These are phyloP conservation scores for Begonia masoniana DNA, from an alignment of 306 rosid species.

Conservation along the genomic window DNA sequence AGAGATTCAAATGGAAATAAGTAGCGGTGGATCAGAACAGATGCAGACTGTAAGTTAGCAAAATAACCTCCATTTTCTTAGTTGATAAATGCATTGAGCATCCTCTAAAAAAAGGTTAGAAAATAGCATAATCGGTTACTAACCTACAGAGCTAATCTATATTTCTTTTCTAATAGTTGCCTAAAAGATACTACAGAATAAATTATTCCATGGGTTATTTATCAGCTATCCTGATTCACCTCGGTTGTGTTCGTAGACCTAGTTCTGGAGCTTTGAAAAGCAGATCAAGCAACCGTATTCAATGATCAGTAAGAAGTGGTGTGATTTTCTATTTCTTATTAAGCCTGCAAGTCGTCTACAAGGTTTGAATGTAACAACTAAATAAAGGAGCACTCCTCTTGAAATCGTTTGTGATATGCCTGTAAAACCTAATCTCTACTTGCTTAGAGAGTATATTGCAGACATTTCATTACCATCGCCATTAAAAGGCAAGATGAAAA, in stretches of 20 bases:
- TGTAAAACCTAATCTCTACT: neutral
- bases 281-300: constrained; percentile 14
- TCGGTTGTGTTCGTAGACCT: constrained; percentile 34
- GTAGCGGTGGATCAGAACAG: constrained; percentile 91
- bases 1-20: constrained; percentile 44
- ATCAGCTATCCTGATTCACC: constrained; percentile 8
- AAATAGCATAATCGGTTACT: no score
- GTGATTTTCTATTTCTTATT: neutral
- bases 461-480: neutral
- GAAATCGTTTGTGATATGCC: neutral
- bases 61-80: neutral
- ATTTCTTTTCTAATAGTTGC: no score
- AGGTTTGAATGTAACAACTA: neutral
- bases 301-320: constrained; percentile 11
- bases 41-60: constrained; percentile 67
- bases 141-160: no score
- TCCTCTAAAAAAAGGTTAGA: neutral
- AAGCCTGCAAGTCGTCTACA: neutral
- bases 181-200: no score
- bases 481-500: no score
- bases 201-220: neutral
- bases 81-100: neutral
- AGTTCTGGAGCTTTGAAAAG: constrained; percentile 70
- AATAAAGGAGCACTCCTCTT: neutral
- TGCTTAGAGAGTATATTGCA: neutral